Base-by-base conservation (phyloP, 306 rosid genomes). In the Rubus parviflorus region DNA sequence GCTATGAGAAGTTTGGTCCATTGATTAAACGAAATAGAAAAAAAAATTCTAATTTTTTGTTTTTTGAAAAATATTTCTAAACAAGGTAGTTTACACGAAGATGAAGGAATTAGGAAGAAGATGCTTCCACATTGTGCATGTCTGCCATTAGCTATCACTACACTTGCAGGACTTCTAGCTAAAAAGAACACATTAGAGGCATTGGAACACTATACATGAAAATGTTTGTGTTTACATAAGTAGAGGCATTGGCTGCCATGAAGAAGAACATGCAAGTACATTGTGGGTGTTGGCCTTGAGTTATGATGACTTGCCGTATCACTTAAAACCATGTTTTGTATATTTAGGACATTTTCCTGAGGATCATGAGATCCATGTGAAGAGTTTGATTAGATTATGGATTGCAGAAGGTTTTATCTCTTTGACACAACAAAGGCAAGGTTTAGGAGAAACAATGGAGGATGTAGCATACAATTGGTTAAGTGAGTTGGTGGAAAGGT, bases 401-500 rank as follows among this genome's bases (percentile, higher is more conserved):
- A n/a, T n/a, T n/a, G n/a, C n/a, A n/a, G n/a, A n/a, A n/a, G n/a
- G n/a, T n/a, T n/a, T n/a, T n/a, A n/a, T n/a, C n/a, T n/a, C n/a
- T n/a, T n/a, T n/a, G n/a, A n/a, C n/a, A n/a, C n/a, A n/a, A n/a
- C n/a, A n/a, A n/a, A n/a, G n/a, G n/a, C n/a, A n/a, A n/a, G n/a
- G n/a, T n/a, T n/a, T n/a, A n/a, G n/a, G n/a, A n/a, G n/a, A n/a
- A n/a, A n/a, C 90, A 3, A 35, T 73, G 68, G 93, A 89, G 61
- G 81, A 70, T 68, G 45, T 73, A 19, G 90, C 88, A 6, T 84
- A 81, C 35, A 64, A 57, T 19, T 85, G 75, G 53, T 74, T 89
- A 6, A 46, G 62, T 68, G 79, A 75, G 53, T 81, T 89, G 78
- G 77, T 87, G 3, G 81, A 83, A 20, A 87, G 89, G 41, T 87